Base-by-base conservation (phyloP, 345 rosid genomes). In the Cardamine chenopodiifolia region DNA sequence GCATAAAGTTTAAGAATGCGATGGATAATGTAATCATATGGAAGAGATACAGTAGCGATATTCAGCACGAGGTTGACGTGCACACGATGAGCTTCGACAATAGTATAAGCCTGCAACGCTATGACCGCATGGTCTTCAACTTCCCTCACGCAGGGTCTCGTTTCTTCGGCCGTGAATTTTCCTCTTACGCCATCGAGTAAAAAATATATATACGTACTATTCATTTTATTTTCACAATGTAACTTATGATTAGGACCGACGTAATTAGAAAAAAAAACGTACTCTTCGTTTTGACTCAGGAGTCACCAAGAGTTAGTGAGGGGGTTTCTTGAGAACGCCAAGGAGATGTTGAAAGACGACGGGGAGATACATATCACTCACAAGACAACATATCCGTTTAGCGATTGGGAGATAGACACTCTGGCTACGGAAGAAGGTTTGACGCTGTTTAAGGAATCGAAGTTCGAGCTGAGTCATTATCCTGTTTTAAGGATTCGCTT, bases 301-400 rank as follows among this genome's bases (percentile, higher is more conserved):
- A 7, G 32, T 22, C 91, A 84, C 71, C 37, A 18, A 56, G 34
- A 23, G 4, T 6, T 87, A 54, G 84, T 87, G 58, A 65, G 31
- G 25, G 87, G 83, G 2, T 90, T 86, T 63, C 55, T 87, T 19
- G 71, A 53, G 58, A 90, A 74, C 34, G 88, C 90, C 2, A 66
- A 61, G 37, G 59, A 68, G 53, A 81, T 87, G 88, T 26, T 88
- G 61, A 8, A 60, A 13, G 64, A 56, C 10, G 37, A 70, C 6
- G 92, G 96, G 0, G 82, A 88, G 77, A 78, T 86, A 29, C 90
- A 87, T 26, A 80, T 82, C n/a, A 81, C 90, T 3, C 92, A 87
- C 72, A 87, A 87, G 61, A 82, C 84, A 7, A 70, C 79, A 14
- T 25, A 80, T 48, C 91, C 90, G 23, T 91, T 77, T 60, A 42